Evolutionary conservation across 495 filamentous ascomycete genomes (phyloP).

Genomic region (Hypoxylon rickii): DNA sequence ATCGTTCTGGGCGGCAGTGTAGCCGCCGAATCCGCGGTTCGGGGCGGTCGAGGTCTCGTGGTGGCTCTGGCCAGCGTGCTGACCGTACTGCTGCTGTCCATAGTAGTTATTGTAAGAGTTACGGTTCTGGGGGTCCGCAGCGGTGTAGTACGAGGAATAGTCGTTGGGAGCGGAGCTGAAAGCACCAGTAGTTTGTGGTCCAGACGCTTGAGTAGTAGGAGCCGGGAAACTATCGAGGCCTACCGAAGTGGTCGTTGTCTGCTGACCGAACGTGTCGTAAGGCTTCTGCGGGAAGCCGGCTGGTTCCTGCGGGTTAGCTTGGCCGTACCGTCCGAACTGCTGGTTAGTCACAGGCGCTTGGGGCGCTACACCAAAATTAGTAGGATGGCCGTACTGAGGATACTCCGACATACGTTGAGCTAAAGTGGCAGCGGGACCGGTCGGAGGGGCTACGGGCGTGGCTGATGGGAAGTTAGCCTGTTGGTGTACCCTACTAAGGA

Average conservation of each 20-base stretch:
- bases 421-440: slow-evolving; percentile 36
- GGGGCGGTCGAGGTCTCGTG: slow-evolving; percentile 74
- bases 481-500: slow-evolving; percentile 1
- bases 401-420: slow-evolving; percentile 42
- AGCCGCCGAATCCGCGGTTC: slow-evolving; percentile 73
- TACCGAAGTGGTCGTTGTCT: slow-evolving; percentile 53
- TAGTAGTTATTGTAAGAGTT: slow-evolving; percentile 81
- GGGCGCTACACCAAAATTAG: slow-evolving; percentile 33
- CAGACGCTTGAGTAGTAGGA: slow-evolving; percentile 66
- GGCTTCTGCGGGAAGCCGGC: slow-evolving; percentile 72
- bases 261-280: slow-evolving; percentile 87
- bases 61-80: slow-evolving; percentile 61
- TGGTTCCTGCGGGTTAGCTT: slow-evolving; percentile 59
- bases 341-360: slow-evolving; percentile 51
- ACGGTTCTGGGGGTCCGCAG: slow-evolving; percentile 76
- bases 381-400: slow-evolving; percentile 31
- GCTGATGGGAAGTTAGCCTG: slow-evolving; percentile 44
- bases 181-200: slow-evolving; percentile 57
- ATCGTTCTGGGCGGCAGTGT: slow-evolving; percentile 73
- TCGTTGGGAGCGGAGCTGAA: slow-evolving; percentile 78
- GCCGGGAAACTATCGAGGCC: slow-evolving; percentile 56
- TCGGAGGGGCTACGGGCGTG: slow-evolving; percentile 38
- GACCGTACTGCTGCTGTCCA: slow-evolving; percentile 68
- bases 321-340: slow-evolving; percentile 75
- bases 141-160: slow-evolving; percentile 83